Conservation (phyloP, 495 filamentous ascomycete species). For the Xylaria castorea region DNA sequence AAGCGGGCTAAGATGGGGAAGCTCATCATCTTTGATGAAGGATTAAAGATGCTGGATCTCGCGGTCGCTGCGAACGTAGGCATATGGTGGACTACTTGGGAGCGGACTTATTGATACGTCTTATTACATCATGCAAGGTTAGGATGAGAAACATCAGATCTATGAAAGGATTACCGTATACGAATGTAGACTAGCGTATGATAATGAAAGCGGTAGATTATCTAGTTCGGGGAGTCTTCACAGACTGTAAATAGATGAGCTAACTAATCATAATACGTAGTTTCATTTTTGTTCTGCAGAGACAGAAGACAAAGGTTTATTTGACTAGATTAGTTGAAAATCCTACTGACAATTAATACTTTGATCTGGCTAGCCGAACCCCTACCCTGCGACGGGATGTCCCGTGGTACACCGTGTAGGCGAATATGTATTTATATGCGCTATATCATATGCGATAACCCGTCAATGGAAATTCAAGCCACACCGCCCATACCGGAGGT, state of each 20-base stretch:
- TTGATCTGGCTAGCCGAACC: background rate
- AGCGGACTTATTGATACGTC: slow-evolving; percentile 44
- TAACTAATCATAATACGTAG: background rate
- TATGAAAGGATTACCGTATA: too few relatives aligned
- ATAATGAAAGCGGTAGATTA: background rate
- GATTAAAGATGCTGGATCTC: slow-evolving; percentile 93
- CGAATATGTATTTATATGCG: background rate
- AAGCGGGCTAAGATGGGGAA: slow-evolving; percentile 93
- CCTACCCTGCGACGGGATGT: background rate
- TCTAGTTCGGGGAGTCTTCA: background rate
- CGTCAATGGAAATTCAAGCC: background rate
- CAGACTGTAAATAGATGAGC: background rate
- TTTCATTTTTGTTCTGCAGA: background rate
- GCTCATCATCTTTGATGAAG: slow-evolving; percentile 87
- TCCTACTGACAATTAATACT: background rate
- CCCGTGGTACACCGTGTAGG: slow-evolving; percentile 1
- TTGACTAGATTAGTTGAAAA: too few relatives aligned
- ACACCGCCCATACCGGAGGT: background rate
- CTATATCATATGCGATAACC: background rate
- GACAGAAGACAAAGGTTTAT: background rate
- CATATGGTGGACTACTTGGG: slow-evolving; percentile 92
- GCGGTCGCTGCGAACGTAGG: slow-evolving; percentile 89
- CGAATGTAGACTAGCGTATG: too few relatives aligned
- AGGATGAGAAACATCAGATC: background rate
- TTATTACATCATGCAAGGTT: background rate